These are phyloP conservation scores for Isoetes taiwanensis DNA, from an alignment of 75 land plant species.

Conservation along the genomic window DNA sequence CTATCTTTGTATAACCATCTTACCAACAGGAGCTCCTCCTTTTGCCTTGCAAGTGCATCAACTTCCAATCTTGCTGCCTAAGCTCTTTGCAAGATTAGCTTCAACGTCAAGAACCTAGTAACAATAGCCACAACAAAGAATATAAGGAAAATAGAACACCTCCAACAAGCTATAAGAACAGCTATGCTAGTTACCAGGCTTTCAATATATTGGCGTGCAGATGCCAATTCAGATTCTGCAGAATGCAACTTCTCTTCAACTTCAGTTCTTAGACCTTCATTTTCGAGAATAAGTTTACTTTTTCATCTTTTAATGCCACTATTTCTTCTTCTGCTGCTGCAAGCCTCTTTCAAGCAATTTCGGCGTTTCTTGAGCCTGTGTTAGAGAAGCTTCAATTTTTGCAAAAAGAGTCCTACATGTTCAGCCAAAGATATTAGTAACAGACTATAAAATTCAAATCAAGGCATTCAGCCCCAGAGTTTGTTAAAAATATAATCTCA, in stretches of 20 bases:
- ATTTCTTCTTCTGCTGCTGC: slow-evolving; percentile 42
- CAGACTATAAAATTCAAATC: background rate
- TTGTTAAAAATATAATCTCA: background rate
- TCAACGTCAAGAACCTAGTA: background rate
- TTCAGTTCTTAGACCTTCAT: slow-evolving; percentile 29
- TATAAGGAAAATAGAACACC: background rate
- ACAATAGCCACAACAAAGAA: background rate
- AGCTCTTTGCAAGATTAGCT: slow-evolving; percentile 18
- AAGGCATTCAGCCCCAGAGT: background rate
- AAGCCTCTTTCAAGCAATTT: slow-evolving; percentile 44
- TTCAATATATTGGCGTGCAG: background rate
- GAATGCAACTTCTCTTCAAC: slow-evolving; percentile 23
- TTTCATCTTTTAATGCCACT: slow-evolving; percentile 25
- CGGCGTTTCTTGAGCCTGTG: slow-evolving; percentile 18
- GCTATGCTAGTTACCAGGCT: background rate
- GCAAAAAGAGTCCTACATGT: slow-evolving; percentile 36
- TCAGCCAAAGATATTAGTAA: background rate
- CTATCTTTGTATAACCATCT: background rate
- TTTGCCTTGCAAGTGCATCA: slow-evolving; percentile 24
- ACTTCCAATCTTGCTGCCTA: slow-evolving; percentile 28
- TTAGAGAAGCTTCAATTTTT: slow-evolving; percentile 32
- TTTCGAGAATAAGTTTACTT: slow-evolving; percentile 20
- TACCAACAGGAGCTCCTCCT: slow-evolving; percentile 58
- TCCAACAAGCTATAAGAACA: background rate
- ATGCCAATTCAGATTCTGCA: slow-evolving; percentile 18